These are phyloP conservation scores for Termitomyces sp. DNA, from an alignment of 768 basidiomycete species.

Conservation along the genomic window DNA sequence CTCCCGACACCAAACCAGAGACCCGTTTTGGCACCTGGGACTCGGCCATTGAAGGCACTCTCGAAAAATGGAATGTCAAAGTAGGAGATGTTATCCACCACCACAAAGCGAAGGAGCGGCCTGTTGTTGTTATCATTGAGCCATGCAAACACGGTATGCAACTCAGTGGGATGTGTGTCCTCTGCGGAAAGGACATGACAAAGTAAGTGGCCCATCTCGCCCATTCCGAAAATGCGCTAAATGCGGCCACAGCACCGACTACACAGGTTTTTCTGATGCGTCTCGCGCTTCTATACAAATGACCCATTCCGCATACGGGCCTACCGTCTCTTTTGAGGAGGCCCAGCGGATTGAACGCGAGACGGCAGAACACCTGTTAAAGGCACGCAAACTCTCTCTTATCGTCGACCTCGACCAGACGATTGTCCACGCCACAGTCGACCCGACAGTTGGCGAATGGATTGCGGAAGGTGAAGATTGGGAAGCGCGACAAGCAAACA, in stretches of 20 bases:
- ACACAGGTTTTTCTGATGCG: conserved; percentile 84
- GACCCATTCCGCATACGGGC: conserved; percentile 89
- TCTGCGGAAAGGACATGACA: conserved; percentile 96
- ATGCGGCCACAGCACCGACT: conserved; percentile 55
- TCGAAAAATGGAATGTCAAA: conserved; percentile 69
- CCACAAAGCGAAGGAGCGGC: conserved; percentile 53
- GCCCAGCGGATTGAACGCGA: conserved; percentile 86
- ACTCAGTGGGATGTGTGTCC: conserved; percentile 84
- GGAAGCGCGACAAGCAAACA: conserved; percentile 58
- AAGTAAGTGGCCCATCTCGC: conserved; percentile 47
- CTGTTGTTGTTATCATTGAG: conserved; percentile 70
- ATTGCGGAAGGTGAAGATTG: conserved; percentile 80
- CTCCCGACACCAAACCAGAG: conserved; percentile 49
- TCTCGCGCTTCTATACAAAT: conserved; percentile 88
- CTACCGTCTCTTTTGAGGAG: conserved; percentile 89
- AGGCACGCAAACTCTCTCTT: conserved; percentile 77
- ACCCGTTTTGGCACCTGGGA: conserved; percentile 91
- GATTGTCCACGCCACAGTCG: conserved; percentile 97
- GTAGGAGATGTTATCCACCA: conserved; percentile 62
- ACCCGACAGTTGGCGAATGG: conserved; percentile 99
- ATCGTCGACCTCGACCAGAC: conserved; percentile 99
- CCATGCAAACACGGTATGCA: conserved; percentile 98
- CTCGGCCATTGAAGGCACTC: conserved; percentile 73
- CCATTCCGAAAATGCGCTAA: background rate
- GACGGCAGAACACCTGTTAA: conserved; percentile 74